A percentile compares a stretch with the other conserved stretches of the same genome.
Conservation (phyloP, 1,139 yeast genomes). For the Yamadazyma friedrichii region DNA sequence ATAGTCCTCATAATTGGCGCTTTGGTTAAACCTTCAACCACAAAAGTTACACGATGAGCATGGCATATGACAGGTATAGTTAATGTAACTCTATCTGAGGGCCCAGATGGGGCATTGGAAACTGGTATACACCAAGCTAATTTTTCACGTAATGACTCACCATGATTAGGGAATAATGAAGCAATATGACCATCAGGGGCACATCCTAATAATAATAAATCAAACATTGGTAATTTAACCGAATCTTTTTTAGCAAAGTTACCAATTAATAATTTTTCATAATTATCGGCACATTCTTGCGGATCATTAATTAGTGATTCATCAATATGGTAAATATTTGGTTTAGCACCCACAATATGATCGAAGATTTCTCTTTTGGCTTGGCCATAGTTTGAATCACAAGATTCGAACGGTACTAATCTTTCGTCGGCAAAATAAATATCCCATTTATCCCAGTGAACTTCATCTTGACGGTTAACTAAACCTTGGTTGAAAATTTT, state of each 20-base stretch:
- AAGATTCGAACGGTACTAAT: slow-evolving; percentile 80
- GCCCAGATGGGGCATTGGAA: slow-evolving; percentile 89
- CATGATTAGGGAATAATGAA: slow-evolving; percentile 87
- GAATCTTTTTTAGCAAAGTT: slow-evolving; percentile 97
- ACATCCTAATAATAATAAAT: slow-evolving; percentile 85
- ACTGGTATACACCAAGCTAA: slow-evolving; percentile 97
- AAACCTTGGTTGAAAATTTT: slow-evolving; percentile 85
- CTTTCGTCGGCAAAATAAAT: slow-evolving; percentile 96
- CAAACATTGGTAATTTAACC: slow-evolving; percentile 93
- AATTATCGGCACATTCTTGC: slow-evolving; percentile 90
- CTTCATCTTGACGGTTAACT: slow-evolving; percentile 61
- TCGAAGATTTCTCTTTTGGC: slow-evolving; percentile 84
- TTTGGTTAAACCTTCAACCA: slow-evolving; percentile 93
- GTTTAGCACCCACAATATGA: slow-evolving; percentile 54
- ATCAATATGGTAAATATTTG: slow-evolving; percentile 80
- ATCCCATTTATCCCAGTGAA: slow-evolving; percentile 95
- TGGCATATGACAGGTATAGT: slow-evolving; percentile 95
- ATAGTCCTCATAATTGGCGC: slow-evolving; percentile 91
- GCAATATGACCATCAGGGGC: slow-evolving; percentile 99
- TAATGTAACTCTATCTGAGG: slow-evolving; percentile 81
- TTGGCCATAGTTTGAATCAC: slow-evolving; percentile 86
- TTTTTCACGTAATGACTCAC: slow-evolving; percentile 80
- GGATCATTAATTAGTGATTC: slow-evolving; percentile 77
- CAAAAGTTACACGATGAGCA: slow-evolving; percentile 88
- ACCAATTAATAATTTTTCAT: slow-evolving; percentile 79